Percentiles rank a stretch among this genome's conserved stretches.
These are phyloP conservation scores for Salix dunnii DNA, from an alignment of 345 rosid genomes.

Conservation along the genomic window DNA sequence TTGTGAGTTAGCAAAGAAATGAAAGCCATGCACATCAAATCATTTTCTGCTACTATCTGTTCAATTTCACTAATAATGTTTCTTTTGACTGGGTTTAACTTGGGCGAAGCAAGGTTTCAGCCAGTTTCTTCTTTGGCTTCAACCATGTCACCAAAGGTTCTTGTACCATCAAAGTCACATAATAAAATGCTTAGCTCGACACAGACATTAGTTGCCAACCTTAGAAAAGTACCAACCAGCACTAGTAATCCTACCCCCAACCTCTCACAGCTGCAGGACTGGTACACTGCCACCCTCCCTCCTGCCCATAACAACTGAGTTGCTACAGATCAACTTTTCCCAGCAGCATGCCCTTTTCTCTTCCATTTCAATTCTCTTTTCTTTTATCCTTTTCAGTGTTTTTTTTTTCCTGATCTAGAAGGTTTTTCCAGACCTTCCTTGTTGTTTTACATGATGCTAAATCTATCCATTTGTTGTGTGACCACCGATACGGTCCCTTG, in stretches of 20 bases:
- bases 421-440: not conserved
- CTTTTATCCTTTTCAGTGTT: not conserved
- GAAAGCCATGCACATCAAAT: not conserved
- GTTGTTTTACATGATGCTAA: not conserved
- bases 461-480: not conserved
- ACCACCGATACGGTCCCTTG: not conserved
- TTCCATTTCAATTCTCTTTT: not conserved
- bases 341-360: not conserved
- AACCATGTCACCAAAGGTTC: not conserved
- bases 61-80: not conserved
- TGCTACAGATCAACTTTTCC: not conserved
- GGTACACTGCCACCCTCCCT: not conserved
- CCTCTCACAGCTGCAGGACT: not conserved
- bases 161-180: not conserved
- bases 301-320: not conserved
- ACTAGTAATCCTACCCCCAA: not conserved
- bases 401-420: not conserved
- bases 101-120: not conserved
- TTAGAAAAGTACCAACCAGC: constrained; percentile 6
- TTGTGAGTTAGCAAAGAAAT: not conserved
- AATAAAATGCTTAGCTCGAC: not conserved
- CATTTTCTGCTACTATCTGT: not conserved
- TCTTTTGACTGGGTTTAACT: not conserved
- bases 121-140: constrained; percentile 1
- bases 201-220: not conserved